phyloP scores from a whole-genome alignment of 2,329 filamentous ascomycete genomes.

The Fusarium xylarioides region DNA sequence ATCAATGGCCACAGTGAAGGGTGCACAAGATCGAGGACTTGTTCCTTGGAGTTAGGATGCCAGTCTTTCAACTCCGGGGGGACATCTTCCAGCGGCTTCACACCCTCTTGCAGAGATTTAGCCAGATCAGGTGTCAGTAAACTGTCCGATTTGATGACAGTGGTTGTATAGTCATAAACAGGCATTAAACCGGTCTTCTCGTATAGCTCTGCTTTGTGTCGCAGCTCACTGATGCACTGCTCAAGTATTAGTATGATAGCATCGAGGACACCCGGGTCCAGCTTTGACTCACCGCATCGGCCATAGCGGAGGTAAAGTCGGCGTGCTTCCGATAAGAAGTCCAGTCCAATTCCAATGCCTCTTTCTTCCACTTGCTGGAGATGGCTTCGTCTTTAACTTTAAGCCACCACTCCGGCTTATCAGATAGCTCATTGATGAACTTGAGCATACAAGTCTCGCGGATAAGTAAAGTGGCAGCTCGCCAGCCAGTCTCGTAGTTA shows the following conservation, averaged over 20 bases:
- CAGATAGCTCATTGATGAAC: neutral
- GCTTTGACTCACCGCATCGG: neutral
- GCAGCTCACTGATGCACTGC: neutral
- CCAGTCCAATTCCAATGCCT: neutral
- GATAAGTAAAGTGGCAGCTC: neutral
- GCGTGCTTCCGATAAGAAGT: neutral
- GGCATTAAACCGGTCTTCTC: neutral
- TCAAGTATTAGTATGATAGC: neutral
- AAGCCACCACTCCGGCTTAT: neutral
- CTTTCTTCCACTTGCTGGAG: neutral
- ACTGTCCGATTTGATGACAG: neutral
- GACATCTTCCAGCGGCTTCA: neutral
- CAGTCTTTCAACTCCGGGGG: neutral
- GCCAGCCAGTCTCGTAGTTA: neutral
- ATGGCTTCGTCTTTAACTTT: neutral
- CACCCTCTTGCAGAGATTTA: neutral
- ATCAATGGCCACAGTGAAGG: neutral
- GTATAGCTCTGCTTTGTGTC: neutral
- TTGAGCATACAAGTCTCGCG: neutral
- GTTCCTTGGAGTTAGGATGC: neutral
- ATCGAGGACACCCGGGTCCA: fast-evolving
- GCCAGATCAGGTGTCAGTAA: neutral
- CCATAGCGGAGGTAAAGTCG: neutral
- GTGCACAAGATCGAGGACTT: neutral
- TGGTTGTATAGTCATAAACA: neutral